Evolutionary conservation across 2,329 filamentous ascomycete genomes (phyloP).

Genomic region (Dactylonectria macrodidyma): DNA sequence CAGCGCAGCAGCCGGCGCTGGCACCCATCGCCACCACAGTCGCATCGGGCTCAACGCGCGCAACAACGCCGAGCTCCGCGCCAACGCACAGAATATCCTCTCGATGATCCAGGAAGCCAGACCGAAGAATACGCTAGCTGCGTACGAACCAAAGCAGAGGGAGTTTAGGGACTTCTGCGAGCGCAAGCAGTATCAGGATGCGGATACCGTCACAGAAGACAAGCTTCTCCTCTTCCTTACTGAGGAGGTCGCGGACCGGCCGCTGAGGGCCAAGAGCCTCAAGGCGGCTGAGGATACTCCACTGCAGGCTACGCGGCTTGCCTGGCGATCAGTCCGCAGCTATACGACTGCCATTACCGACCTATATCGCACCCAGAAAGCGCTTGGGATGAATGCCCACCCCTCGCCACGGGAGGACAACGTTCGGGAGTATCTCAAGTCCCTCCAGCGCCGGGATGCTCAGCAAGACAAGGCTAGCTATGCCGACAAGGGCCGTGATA

Average conservation of each 20-base stretch:
- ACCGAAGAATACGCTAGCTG: neutral
- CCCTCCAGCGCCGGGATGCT: too few species aligned
- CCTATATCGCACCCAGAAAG: slow-evolving; percentile 2
- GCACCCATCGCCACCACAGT: neutral
- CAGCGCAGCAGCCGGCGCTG: neutral
- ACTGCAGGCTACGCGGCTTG: slow-evolving; percentile 2
- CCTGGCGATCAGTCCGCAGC: slow-evolving; percentile 7
- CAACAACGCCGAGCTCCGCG: slow-evolving; percentile 1
- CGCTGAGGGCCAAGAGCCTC: too few species aligned
- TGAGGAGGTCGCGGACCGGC: too few species aligned
- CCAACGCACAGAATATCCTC: slow-evolving; percentile 4
- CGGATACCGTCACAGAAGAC: too few species aligned
- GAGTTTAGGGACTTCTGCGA: slow-evolving; percentile 7
- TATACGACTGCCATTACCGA: slow-evolving; percentile 4
- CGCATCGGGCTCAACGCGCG: slow-evolving; percentile 4
- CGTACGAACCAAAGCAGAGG: slow-evolving; percentile 1
- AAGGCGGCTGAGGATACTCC: slow-evolving; percentile 1
- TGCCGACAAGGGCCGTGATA: too few species aligned
- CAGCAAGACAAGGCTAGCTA: too few species aligned
- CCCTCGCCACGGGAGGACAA: too few species aligned
- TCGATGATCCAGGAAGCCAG: slow-evolving; percentile 3
- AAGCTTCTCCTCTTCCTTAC: too few species aligned
- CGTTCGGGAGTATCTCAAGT: too few species aligned
- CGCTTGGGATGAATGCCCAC: neutral
- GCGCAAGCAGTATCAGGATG: slow-evolving; percentile 10